Base-by-base conservation (phyloP, 1,139 yeast species). In the Nadsonia commutata region DNA sequence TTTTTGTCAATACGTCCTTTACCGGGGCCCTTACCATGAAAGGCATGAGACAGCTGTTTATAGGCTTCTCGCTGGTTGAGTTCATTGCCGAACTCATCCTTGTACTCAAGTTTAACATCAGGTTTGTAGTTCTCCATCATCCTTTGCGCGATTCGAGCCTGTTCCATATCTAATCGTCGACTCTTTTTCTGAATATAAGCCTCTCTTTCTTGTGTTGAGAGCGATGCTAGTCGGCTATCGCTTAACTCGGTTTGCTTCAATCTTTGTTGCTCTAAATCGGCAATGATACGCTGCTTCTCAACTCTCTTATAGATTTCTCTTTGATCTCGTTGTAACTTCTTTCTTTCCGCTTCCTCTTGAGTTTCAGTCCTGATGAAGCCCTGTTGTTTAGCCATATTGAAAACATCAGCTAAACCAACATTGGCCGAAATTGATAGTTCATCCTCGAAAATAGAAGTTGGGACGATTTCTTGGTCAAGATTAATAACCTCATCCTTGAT, bases 1-100 rank as follows among this genome's bases (percentile, higher is more conserved):
- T 56, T 61, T 56, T 59, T 65, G 51, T 59, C 71, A 40, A 57
- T 57, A 52, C 69, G 70, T 41, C 58, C 62, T 45, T 67, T 66
- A 36, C 73, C 69, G 39, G 73, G 60, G 36, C 67, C 65, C 40
- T 69, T 70, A 1, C 95, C 96, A 58, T 90, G 97, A 63, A 85
- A 88, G 51, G 80, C 79, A 51, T 83, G 94, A 1, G 95, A 84
- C 45, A 86, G 58, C 48, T 77, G 76, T 62, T 85, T 88, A 65
- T 78, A 88, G 0, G 97, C 97, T 49, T 81, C 83, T 57, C 82
- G 85, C 2, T 78, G 70, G 39, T 69, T 66, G 43, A 90, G 61
- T 19, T 68, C 68, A 41, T 76, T 68, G 1, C 97, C 97, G 4
- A 66, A 57, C 37, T 78, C 83, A 58, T 88, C 95, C 40, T 68